phyloP scores from a whole-genome alignment of 352 stramenopile genomes.

The Phytophthora multivora region DNA sequence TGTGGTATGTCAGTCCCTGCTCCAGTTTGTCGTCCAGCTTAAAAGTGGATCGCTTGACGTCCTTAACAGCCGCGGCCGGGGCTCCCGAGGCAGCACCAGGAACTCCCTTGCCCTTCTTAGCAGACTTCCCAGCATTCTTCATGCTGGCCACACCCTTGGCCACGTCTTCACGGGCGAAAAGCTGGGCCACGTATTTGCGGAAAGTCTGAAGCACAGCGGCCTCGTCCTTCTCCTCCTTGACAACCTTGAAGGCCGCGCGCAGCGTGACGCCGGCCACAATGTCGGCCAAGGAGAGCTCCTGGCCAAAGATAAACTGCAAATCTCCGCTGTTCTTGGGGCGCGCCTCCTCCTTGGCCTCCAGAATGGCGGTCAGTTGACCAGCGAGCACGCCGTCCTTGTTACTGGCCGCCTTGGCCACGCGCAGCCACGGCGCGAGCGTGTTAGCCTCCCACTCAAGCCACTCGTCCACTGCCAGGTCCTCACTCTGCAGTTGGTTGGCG shows the following conservation, averaged over 20 bases:
- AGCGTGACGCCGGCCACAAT: conserved; percentile 77
- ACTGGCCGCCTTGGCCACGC: conserved; percentile 50
- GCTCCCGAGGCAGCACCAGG: conserved; percentile 12
- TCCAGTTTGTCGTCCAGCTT: conserved; percentile 58
- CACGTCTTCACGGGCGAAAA: conserved; percentile 58
- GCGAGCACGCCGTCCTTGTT: conserved; percentile 31
- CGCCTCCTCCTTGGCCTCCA: conserved; percentile 69
- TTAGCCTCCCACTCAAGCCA: conserved; percentile 85
- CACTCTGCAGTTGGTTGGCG: conserved; percentile 55
- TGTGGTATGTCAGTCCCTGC: conserved; percentile 73
- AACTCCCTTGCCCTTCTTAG: conserved; percentile 25
- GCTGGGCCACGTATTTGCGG: conserved; percentile 68
- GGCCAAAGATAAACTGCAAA: conserved; percentile 70
- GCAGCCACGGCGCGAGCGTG: conserved; percentile 63
- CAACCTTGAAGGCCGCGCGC: conserved; percentile 57
- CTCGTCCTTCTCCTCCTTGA: conserved; percentile 54
- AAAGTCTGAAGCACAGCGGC: conserved; percentile 56
- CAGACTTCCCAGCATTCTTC: conserved; percentile 45
- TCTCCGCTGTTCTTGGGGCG: conserved; percentile 43
- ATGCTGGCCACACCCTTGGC: conserved; percentile 52
- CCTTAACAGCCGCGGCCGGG: conserved; percentile 13
- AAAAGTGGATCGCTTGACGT: conserved; percentile 41
- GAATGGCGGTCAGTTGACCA: conserved; percentile 49
- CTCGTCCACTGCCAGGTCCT: conserved; percentile 83
- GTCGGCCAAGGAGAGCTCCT: conserved; percentile 69